Evolutionary conservation across 2,329 filamentous ascomycete genomes (phyloP).

Genomic region (Aureobasidium sp.): DNA sequence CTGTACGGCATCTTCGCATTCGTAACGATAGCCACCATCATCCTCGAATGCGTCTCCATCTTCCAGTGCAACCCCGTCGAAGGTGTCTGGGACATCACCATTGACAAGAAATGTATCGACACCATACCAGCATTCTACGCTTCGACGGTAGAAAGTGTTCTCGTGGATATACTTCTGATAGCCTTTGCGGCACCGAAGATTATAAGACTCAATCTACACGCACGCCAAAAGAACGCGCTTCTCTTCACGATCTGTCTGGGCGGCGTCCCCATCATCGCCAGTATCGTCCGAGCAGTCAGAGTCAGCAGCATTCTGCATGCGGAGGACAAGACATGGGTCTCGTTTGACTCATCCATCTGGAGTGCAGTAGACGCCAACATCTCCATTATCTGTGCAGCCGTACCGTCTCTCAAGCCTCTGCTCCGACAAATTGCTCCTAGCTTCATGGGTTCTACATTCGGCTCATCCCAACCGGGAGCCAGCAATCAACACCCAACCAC

Average conservation of each 20-base stretch:
- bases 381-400: constrained; percentile 6
- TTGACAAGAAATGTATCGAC: background rate
- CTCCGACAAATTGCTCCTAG: background rate
- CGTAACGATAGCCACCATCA: background rate
- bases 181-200: constrained; percentile 4
- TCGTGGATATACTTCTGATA: constrained; percentile 4
- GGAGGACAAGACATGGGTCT: constrained; percentile 1
- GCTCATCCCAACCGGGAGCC: background rate
- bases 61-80: constrained; percentile 2
- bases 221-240: constrained; percentile 1
- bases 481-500: background rate
- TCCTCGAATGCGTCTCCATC: background rate
- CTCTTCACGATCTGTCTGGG: background rate
- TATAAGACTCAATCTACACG: background rate
- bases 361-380: constrained; percentile 5
- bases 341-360: constrained; percentile 3
- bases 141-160: background rate
- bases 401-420: constrained; percentile 5
- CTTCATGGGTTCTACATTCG: constrained; percentile 4
- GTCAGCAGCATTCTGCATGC: background rate
- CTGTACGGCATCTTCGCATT: background rate
- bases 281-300: constrained; percentile 1
- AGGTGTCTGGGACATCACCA: background rate
- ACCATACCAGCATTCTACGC: constrained; percentile 7
- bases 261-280: background rate